These are phyloP conservation scores for Onygenales sp. DNA, from an alignment of 2,329 filamentous ascomycete genomes.

Conservation along the genomic window DNA sequence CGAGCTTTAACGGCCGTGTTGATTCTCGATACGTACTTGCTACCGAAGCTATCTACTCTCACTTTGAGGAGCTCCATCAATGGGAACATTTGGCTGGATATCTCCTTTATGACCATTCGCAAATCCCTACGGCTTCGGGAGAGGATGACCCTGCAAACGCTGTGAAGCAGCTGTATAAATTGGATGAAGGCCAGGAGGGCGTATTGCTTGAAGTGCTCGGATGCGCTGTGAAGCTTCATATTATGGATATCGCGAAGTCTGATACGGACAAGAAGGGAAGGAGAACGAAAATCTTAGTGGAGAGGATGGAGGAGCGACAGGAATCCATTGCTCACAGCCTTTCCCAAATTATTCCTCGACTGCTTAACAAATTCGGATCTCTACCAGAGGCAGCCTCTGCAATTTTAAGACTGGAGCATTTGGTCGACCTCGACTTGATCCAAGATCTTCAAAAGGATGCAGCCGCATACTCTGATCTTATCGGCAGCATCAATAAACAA, in stretches of 20 bases:
- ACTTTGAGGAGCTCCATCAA: slow-evolving; percentile 67
- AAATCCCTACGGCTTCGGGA: slow-evolving; percentile 45
- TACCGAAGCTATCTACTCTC: slow-evolving; percentile 75
- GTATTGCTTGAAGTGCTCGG: slow-evolving; percentile 82
- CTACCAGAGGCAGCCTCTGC: slow-evolving; percentile 75
- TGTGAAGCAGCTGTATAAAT: slow-evolving; percentile 63
- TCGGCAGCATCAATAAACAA: slow-evolving; percentile 89
- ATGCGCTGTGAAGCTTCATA: slow-evolving; percentile 64
- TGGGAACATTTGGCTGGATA: slow-evolving; percentile 90
- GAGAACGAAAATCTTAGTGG: slow-evolving; percentile 49
- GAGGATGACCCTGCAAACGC: slow-evolving; percentile 51
- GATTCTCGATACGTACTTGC: slow-evolving; percentile 82
- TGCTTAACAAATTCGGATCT: slow-evolving; percentile 91
- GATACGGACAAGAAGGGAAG: slow-evolving; percentile 46
- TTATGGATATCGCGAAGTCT: slow-evolving; percentile 58
- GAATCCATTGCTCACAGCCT: slow-evolving; percentile 67
- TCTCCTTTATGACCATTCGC: slow-evolving; percentile 81
- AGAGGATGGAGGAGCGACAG: slow-evolving; percentile 58
- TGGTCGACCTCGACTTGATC: slow-evolving; percentile 78
- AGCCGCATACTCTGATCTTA: slow-evolving; percentile 64
- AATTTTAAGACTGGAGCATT: slow-evolving; percentile 75
- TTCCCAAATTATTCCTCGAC: slow-evolving; percentile 67
- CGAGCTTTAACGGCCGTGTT: slow-evolving; percentile 50
- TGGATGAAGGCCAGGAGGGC: slow-evolving; percentile 67
- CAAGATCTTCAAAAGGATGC: slow-evolving; percentile 81